Evolutionary conservation across 108 stramenopile species (phyloP), one percentile per base, ranked within the genome.

Genomic region (Pseudonitzschia multiseries): DNA sequence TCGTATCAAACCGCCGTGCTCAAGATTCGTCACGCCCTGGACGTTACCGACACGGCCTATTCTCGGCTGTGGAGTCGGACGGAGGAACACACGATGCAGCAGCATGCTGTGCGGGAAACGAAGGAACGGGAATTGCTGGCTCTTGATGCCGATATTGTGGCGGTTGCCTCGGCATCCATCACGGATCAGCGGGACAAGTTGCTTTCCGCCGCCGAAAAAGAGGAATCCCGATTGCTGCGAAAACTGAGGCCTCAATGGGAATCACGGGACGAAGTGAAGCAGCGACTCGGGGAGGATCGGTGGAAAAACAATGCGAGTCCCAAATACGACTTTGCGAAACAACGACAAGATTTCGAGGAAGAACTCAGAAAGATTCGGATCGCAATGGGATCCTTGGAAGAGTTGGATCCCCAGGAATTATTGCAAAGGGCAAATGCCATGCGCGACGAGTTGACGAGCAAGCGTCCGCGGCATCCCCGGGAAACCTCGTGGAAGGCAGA

Each of bases 271-370:
- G 78, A 71, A 57, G 78, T 71, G 53, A 75, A 74, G 67, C 40
- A 43, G 26, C 70, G 75, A 8, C 21, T 71, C n/a, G 84, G 84
- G 0, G 42, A 52, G n/a, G 76, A 80, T 15, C 77, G 78, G 10
- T 85, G 84, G 84, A 73, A 60, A 24, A 85, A 81, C 56, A 85
- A 85, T 74, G 81, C 84, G 5, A 51, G 36, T 60, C 78, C 84
- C 24, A 76, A 68, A 44, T 36, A 46, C 12, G 57, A 77, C 33
- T 77, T 77, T 70, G 74, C 84, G 33, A 21, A 50, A 50, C 15
- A 69, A 60, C 73, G 84, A 17, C 20, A 63, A 21, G 70, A 73
- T 29, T 21, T 57, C n/a, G 84, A 85, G 59, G 29, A 20, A 13
- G 61, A 79, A 65, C 53, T 79, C 21, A 64, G 67, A 22, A 74